Evolutionary conservation across 257 asterid genomes (phyloP).

Genomic region (Solanum sejunctum): DNA sequence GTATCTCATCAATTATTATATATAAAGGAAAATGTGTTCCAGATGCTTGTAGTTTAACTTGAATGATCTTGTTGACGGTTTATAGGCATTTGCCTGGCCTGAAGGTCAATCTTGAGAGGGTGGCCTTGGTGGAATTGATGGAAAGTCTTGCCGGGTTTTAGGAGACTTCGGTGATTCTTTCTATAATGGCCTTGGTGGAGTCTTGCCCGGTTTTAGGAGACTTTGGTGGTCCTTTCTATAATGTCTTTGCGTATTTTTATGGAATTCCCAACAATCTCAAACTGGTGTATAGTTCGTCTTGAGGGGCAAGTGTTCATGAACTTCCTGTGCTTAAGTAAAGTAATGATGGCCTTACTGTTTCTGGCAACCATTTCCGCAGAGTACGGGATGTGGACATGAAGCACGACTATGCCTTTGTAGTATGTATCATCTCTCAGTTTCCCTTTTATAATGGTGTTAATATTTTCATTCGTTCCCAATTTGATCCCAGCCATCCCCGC

Average conservation of each 20-base stretch:
- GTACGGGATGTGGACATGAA: conserved; percentile 99
- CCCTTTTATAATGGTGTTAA: background rate
- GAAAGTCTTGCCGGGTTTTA: conserved; percentile 74
- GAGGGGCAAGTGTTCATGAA: conserved; percentile 90
- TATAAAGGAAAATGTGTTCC: conserved; percentile 44
- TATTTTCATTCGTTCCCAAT: background rate
- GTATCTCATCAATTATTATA: conserved; percentile 38
- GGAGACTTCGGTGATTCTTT: conserved; percentile 93
- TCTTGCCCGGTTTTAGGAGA: conserved; percentile 67
- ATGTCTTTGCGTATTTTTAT: conserved; percentile 88
- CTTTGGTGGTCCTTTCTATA: conserved; percentile 88
- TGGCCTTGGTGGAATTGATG: conserved; percentile 89
- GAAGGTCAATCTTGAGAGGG: conserved; percentile 96
- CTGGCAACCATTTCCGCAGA: conserved; percentile 99
- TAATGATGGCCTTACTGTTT: conserved; percentile 99
- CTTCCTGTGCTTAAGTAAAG: conserved; percentile 72
- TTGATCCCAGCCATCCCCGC: background rate
- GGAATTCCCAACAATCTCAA: conserved; percentile 88
- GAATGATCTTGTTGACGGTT: conserved; percentile 96
- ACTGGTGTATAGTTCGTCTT: conserved; percentile 96
- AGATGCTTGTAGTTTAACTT: conserved; percentile 59
- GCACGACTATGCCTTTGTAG: conserved; percentile 98
- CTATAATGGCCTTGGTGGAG: conserved; percentile 80
- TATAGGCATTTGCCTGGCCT: conserved; percentile 75
- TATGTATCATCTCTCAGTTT: conserved; percentile 30